A percentile compares a stretch with the other conserved stretches of the same genome.
phyloP scores from a whole-genome alignment of 2,329 filamentous ascomycete genomes.

The Cytospora mali region DNA sequence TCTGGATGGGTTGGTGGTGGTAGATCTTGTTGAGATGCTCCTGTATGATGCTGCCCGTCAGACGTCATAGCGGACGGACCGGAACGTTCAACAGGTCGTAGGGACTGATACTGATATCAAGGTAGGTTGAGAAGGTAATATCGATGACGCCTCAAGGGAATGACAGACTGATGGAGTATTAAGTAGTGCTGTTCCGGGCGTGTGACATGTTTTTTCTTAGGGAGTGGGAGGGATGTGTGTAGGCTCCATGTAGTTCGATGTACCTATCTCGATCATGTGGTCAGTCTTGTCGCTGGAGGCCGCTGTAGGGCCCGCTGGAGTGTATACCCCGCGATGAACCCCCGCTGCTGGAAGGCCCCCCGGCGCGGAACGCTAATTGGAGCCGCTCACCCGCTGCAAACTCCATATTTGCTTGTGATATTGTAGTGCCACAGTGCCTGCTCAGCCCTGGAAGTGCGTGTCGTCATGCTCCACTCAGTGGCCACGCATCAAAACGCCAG shows the following conservation, averaged over 20 bases:
- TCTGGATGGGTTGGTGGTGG: constrained; percentile 44
- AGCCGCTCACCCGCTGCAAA: not conserved
- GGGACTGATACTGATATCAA: not conserved
- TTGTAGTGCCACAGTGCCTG: not conserved
- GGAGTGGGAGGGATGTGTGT: not conserved
- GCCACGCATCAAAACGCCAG: not conserved
- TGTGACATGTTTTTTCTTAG: not conserved
- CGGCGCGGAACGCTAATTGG: not conserved
- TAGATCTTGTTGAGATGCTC: constrained; percentile 15
- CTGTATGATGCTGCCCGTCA: constrained; percentile 29
- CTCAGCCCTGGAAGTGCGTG: not conserved
- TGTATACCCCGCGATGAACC: not conserved
- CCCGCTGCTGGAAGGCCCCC: not conserved
- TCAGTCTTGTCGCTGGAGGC: not conserved
- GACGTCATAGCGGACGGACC: constrained; percentile 38
- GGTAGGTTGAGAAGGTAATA: not conserved
- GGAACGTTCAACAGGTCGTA: not conserved
- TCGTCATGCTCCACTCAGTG: not conserved
- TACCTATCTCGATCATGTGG: not conserved
- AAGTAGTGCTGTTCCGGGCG: not conserved
- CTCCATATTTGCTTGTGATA: not conserved
- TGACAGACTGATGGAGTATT: not conserved
- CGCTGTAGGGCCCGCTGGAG: not conserved
- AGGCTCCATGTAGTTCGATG: not conserved
- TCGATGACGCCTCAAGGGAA: not conserved